These are phyloP conservation scores for maize (Zea mays) DNA, from an alignment of 176 grass and related monocot genomes.

Conservation along the genomic window Zm-B73-REFERENCE-NAM-5.0 NC_050102.1:143736501-143737000, in stretches of 20 bases:
- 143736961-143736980: conserved; percentile 99
- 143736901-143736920: conserved; percentile 60
- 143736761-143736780: conserved; percentile 11
- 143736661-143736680: not conserved
- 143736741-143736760: not conserved
- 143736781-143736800: conserved; percentile 83
- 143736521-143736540: conserved; percentile 99
- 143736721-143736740: not conserved
- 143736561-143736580: conserved; percentile 96
- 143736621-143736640: conserved; percentile 17
- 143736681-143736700: not conserved
- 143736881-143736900: conserved; percentile 37
- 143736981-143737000: conserved; percentile 98
- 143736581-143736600: conserved; percentile 95
- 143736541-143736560: conserved; percentile 84
- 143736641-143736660: not conserved
- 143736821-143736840: conserved; percentile 91
- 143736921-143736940: conserved; percentile 99
- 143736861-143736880: conserved; percentile 31
- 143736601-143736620: conserved; percentile 60
- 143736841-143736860: conserved; percentile 24
- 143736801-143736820: conserved; percentile 98
- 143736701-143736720: conserved; percentile 16
- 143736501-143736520: conserved; percentile 88
- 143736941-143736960: conserved; percentile 99